Evolutionary conservation across 352 stramenopile species (phyloP).

Genomic region (Phytophthora niederhauseri): DNA sequence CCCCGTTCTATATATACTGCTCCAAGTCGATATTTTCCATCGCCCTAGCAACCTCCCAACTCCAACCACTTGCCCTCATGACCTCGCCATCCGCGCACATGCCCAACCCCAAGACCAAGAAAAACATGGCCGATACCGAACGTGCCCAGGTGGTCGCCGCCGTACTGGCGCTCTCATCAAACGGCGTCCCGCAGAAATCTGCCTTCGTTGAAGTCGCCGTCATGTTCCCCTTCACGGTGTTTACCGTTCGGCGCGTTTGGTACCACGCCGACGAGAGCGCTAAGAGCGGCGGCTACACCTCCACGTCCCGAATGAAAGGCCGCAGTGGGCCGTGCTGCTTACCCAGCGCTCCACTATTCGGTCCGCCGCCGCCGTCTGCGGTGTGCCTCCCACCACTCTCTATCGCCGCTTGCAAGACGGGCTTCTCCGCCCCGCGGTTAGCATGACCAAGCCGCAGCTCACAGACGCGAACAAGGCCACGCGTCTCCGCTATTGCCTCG

Average conservation of each 20-base stretch:
- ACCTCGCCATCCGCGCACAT: no score
- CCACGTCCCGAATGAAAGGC: neutral
- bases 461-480: constrained; percentile 6
- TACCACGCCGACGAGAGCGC: neutral
- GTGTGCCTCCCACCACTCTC: neutral
- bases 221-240: neutral
- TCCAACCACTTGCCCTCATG: no score
- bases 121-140: neutral
- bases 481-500: constrained; percentile 1
- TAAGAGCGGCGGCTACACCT: neutral
- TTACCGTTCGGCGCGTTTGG: neutral
- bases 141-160: neutral
- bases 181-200: neutral
- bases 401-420: neutral
- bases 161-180: neutral
- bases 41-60: no score
- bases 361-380: neutral
- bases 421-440: neutral
- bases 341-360: constrained; percentile 8
- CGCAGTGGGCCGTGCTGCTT: neutral
- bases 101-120: neutral
- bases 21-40: no score
- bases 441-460: constrained; percentile 7
- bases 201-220: neutral
- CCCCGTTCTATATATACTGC: no score